Percentiles rank a stretch among this genome's conserved stretches.
Evolutionary conservation across 2,329 filamentous ascomycete genomes (phyloP).

Genomic region (Botrytis elliptica): DNA sequence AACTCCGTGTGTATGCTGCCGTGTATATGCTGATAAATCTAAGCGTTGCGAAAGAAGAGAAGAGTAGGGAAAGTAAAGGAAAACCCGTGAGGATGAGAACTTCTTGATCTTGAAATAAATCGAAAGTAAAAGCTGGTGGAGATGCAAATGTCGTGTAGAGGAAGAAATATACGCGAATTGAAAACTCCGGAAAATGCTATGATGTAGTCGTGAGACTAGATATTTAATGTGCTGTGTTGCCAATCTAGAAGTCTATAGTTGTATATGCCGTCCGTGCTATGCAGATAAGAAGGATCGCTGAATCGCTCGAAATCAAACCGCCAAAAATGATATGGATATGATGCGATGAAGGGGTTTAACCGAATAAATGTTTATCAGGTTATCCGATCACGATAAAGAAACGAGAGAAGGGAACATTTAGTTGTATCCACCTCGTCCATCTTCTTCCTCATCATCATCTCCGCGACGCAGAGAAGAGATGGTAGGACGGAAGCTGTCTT

Average conservation of each 20-base stretch:
- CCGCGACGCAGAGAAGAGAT: conserved; percentile 18
- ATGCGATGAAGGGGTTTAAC: conserved; percentile 15
- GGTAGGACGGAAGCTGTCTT: conserved; percentile 22
- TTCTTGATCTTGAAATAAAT: background rate
- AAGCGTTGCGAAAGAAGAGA: background rate
- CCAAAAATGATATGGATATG: background rate
- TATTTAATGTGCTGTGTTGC: background rate
- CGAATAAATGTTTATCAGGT: background rate
- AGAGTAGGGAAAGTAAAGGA: background rate
- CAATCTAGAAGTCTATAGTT: conserved; percentile 13
- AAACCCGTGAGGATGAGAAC: background rate
- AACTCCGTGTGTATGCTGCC: background rate
- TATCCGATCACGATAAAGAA: background rate
- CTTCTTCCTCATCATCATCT: conserved; percentile 38
- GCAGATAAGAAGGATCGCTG: background rate
- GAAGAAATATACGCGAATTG: background rate
- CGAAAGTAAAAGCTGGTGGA: background rate
- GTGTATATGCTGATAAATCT: conserved; percentile 5
- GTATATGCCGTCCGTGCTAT: background rate
- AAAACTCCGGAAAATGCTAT: background rate
- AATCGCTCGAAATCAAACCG: background rate
- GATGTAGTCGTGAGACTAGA: conserved; percentile 2
- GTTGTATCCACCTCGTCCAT: conserved; percentile 38
- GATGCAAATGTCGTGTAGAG: background rate
- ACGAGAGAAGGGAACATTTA: conserved; percentile 22